Conservation (phyloP, 306 rosid genomes). For the Vigna trinervia region DNA sequence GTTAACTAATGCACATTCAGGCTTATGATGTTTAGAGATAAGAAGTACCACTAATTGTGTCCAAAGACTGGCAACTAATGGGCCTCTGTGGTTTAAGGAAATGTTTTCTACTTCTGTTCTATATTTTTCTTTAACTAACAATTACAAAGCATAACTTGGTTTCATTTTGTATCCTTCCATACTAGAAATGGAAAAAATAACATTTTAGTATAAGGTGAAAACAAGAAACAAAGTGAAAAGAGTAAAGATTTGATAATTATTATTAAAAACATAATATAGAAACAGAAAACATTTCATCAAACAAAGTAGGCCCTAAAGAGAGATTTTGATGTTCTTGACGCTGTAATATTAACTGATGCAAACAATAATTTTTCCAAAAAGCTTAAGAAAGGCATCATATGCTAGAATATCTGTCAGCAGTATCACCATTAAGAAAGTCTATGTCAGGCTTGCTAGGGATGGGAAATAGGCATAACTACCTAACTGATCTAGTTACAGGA, state of each 20-base stretch:
- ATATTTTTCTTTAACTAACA: neutral
- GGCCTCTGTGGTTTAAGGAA: conserved; percentile 27
- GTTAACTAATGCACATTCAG: conserved; percentile 27
- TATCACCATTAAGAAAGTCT: neutral
- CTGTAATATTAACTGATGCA: neutral
- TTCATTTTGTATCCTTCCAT: neutral
- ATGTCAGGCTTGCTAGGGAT: neutral
- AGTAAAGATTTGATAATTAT: neutral
- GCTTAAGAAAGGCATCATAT: conserved; percentile 13
- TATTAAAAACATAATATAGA: neutral
- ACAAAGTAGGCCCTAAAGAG: conserved; percentile 1
- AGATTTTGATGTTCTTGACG: conserved; percentile 24
- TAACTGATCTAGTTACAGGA: neutral
- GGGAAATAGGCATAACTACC: conserved; percentile 17
- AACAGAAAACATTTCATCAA: conserved; percentile 1
- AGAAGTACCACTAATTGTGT: conserved; percentile 16
- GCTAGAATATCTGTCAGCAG: neutral
- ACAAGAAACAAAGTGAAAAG: neutral
- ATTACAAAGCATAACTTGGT: neutral
- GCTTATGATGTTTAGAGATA: conserved; percentile 27
- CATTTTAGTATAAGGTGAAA: neutral
- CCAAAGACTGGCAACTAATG: conserved; percentile 14
- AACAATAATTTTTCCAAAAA: conserved; percentile 13
- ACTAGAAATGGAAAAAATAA: conserved; percentile 4
- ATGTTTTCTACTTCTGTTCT: neutral